Percentiles rank a stretch among this genome's conserved stretches.
Evolutionary conservation across 108 stramenopile species (phyloP).

Genomic region (Schizochytrium sp.): DNA sequence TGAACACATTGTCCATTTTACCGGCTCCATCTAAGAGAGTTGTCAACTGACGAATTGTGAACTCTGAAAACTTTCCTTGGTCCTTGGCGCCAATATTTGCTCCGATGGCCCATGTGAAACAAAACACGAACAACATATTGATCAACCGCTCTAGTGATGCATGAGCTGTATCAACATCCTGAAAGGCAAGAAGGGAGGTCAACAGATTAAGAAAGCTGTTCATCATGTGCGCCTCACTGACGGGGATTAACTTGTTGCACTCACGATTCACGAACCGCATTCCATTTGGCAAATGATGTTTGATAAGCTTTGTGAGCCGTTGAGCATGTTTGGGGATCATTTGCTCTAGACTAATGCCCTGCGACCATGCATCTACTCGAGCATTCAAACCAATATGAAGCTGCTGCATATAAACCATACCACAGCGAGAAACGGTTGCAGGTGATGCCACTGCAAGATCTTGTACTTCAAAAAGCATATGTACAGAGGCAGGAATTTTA

Average conservation of each 20-base stretch:
- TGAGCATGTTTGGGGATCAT: slow-evolving; percentile 63
- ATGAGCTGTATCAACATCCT: slow-evolving; percentile 64
- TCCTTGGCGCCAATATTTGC: slow-evolving; percentile 70
- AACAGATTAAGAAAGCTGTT: slow-evolving; percentile 69
- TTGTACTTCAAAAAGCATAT: slow-evolving; percentile 81
- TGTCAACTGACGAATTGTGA: slow-evolving; percentile 8
- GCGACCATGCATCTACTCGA: slow-evolving; percentile 64
- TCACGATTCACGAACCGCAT: slow-evolving; percentile 65
- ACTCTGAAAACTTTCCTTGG: slow-evolving; percentile 67
- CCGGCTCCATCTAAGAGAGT: not conserved
- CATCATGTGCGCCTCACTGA: slow-evolving; percentile 68
- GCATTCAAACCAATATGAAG: slow-evolving; percentile 64
- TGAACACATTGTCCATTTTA: slow-evolving; percentile 65
- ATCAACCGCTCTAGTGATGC: slow-evolving; percentile 64
- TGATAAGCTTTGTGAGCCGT: slow-evolving; percentile 64
- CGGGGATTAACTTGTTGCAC: slow-evolving; percentile 64
- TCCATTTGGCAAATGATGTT: slow-evolving; percentile 65
- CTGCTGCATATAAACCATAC: slow-evolving; percentile 82
- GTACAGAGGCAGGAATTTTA: slow-evolving; percentile 75
- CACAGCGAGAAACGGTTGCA: slow-evolving; percentile 81
- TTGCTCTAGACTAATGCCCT: not conserved
- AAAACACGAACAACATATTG: slow-evolving; percentile 70
- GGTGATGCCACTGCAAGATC: slow-evolving; percentile 79
- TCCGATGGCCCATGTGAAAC: slow-evolving; percentile 73
- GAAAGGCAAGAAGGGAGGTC: slow-evolving; percentile 47